phyloP scores from a whole-genome alignment of 371 early-diverging fungal genomes.

The Polyrhizophydium stewartii region DNA sequence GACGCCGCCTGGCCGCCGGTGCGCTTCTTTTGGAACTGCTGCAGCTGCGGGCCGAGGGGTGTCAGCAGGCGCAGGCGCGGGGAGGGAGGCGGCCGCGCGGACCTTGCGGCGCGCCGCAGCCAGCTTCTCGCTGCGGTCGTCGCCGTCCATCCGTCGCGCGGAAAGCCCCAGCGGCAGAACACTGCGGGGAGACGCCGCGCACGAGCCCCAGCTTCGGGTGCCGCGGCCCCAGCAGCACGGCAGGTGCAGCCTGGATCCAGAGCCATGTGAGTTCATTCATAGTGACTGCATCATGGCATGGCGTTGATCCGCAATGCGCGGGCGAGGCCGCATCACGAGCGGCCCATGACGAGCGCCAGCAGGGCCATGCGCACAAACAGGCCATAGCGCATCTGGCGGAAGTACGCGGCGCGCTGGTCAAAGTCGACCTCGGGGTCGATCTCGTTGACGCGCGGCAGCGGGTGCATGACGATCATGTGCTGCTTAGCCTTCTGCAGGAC shows the following conservation, averaged over 20 bases:
- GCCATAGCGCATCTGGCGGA: conserved; percentile 95
- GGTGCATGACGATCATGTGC: conserved; percentile 97
- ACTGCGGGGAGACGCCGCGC: too few species aligned
- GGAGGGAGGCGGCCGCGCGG: too few species aligned
- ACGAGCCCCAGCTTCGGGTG: too few species aligned
- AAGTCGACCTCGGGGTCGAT: conserved; percentile 96
- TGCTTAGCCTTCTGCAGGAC: conserved; percentile 81
- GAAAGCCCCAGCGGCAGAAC: too few species aligned
- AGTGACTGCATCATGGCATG: not conserved
- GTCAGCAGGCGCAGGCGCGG: too few species aligned
- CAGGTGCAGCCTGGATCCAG: too few species aligned
- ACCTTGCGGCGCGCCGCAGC: not conserved
- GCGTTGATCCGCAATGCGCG: not conserved
- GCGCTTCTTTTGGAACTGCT: conserved; percentile 2
- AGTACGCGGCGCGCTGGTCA: conserved; percentile 95
- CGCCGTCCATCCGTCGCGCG: not conserved
- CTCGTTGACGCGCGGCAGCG: conserved; percentile 92
- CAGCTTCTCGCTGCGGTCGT: not conserved
- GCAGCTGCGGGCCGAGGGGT: too few species aligned
- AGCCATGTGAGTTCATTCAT: not conserved
- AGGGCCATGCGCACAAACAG: conserved; percentile 97
- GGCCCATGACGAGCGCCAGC: conserved; percentile 64
- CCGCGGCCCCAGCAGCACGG: too few species aligned
- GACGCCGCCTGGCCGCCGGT: too few species aligned
- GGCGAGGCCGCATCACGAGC: not conserved